Percentiles rank a stretch among this genome's conserved stretches.
phyloP scores from a whole-genome alignment of 345 rosid species.

The Eutrema yunnanense region DNA sequence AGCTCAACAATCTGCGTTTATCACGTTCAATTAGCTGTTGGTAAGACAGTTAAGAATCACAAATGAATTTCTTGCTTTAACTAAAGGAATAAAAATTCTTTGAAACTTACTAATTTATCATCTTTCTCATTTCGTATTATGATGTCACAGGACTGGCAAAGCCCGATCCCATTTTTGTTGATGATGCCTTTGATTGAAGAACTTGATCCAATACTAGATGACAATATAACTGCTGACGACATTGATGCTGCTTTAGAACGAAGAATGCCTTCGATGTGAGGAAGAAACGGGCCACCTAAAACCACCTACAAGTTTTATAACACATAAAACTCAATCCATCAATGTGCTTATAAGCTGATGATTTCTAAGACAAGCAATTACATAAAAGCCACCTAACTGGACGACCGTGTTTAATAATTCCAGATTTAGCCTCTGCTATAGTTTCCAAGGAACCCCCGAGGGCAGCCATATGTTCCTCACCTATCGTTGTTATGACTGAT shows the following conservation, averaged over 20 bases:
- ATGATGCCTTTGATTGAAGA: conserved; percentile 48
- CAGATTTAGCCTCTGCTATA: conserved; percentile 80
- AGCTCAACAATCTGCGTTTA: conserved; percentile 53
- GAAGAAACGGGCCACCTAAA: conserved; percentile 84
- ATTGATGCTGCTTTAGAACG: conserved; percentile 51
- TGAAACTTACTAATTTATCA: conserved; percentile 42
- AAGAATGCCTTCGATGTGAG: conserved; percentile 60
- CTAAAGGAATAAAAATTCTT: not conserved
- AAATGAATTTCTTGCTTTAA: not conserved
- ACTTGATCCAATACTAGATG: conserved; percentile 48
- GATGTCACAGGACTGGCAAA: conserved; percentile 58
- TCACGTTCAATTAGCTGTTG: not conserved
- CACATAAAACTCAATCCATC: not conserved
- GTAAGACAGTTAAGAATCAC: not conserved
- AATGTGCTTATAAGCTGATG: not conserved
- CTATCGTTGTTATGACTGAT: conserved; percentile 74
- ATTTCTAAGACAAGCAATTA: not conserved
- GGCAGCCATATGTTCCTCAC: conserved; percentile 78
- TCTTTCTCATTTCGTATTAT: conserved; percentile 40
- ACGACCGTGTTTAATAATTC: conserved; percentile 61
- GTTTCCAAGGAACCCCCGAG: conserved; percentile 87
- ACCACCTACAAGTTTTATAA: conserved; percentile 17
- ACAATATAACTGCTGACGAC: conserved; percentile 53
- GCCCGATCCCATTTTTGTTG: conserved; percentile 35
- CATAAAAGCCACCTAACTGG: conserved; percentile 68